Base-by-base conservation (phyloP, 805 yeast genomes). In the Maudiozyma turicensis region DNA sequence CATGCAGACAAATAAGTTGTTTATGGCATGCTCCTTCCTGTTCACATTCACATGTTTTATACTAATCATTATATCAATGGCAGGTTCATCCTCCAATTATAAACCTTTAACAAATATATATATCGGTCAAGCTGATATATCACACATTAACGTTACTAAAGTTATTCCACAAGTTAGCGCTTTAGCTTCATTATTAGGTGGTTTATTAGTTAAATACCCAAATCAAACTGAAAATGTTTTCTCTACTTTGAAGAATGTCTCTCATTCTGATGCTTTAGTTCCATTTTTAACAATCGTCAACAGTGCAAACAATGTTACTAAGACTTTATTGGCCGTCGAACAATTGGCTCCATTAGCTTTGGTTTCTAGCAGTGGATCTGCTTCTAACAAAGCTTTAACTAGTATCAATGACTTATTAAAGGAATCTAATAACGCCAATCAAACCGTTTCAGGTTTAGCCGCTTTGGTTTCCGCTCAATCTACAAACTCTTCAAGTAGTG, bases 71-170 rank as follows among this genome's bases (percentile, higher is more conserved):
- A 56, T 65, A 30, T 60, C 64, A 32, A 61, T 61, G 6, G 61
- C 65, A 6, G 70, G 70, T 45, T 57, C 67, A 8, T 52, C 63
- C 9, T 52, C 65, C 2, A 59, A 64, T 49, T 60, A 62, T 44
- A 55, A 52, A 40, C 68, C 68, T 30, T 47, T 59, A 35, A 64
- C 54, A 9, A 56, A 64, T 32, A 54, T 66, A 38, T 65, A 58
- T 46, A 49, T 66, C 32, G 67, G 67, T 46, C 59, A 63, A 39
- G 67, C 68, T 33, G 60, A 60, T 46, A 59, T 66, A 43, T 52
- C 58, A 20, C 61, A 59, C 37, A 59, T 66, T 45, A 66, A 66
- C 42, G 65, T 64, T 20, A 57, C 67, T 30, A 66, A 66, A 48
- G 62, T 64, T 50, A 46, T 65, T 29, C 70, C 70, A 37, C 51